A percentile compares a stretch with the other conserved stretches of the same genome.
These are phyloP conservation scores for Coprinopsis sp. DNA, from an alignment of 768 basidiomycete species.

Conservation along the genomic window DNA sequence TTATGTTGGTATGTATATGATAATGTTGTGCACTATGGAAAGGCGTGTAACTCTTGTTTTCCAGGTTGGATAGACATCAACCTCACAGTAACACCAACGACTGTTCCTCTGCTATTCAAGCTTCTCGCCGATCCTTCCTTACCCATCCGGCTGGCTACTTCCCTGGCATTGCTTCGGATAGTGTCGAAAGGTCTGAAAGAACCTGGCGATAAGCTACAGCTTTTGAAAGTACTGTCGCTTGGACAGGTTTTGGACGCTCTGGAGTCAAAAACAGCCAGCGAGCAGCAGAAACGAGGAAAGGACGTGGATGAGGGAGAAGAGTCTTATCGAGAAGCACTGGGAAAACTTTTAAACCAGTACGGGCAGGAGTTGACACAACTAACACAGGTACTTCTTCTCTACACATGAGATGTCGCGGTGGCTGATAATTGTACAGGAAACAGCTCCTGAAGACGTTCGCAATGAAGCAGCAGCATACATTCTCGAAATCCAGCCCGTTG, in stretches of 20 bases:
- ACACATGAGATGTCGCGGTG: conserved; percentile 12
- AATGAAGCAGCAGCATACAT: conserved; percentile 62
- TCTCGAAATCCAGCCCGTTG: conserved; percentile 66
- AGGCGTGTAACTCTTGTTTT: not conserved
- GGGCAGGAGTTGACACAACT: conserved; percentile 83
- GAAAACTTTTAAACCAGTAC: conserved; percentile 73
- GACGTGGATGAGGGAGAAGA: conserved; percentile 85
- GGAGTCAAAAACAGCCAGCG: conserved; percentile 66
- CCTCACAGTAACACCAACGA: conserved; percentile 86
- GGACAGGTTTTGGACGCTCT: conserved; percentile 77
- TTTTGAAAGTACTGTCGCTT: conserved; percentile 85
- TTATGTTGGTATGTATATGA: conserved; percentile 76
- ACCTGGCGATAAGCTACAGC: conserved; percentile 80
- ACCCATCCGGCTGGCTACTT: conserved; percentile 79
- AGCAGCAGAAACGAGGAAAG: conserved; percentile 61
- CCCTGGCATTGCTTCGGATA: conserved; percentile 74
- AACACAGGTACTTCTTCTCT: conserved; percentile 56
- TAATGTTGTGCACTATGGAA: not conserved
- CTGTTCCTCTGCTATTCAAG: conserved; percentile 79
- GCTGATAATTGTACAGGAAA: conserved; percentile 42
- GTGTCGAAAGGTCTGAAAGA: conserved; percentile 94
- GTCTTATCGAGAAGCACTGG: conserved; percentile 84
- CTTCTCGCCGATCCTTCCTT: conserved; percentile 75
- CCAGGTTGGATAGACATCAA: conserved; percentile 98
- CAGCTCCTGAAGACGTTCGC: conserved; percentile 51